These are phyloP conservation scores for Saturnispora sanitii DNA, from an alignment of 805 yeast genomes.

Conservation along the genomic window DNA sequence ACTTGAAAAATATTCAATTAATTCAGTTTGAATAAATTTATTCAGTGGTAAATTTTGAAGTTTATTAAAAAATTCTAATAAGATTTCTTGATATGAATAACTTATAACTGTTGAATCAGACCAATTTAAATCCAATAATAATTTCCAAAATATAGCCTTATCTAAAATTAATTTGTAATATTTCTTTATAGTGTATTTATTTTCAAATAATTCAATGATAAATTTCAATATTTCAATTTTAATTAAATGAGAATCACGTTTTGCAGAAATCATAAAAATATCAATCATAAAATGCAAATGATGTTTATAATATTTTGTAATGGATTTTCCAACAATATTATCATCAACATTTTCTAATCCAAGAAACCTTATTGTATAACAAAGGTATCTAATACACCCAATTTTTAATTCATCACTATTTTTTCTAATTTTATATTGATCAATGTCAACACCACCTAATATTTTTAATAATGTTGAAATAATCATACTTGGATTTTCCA, in stretches of 20 bases:
- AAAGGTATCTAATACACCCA: conserved; percentile 17
- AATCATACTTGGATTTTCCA: conserved; percentile 10
- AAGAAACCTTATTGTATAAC: conserved; percentile 11
- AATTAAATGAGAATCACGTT: conserved; percentile 5
- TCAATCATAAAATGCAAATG: conserved; percentile 14
- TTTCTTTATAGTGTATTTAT: conserved; percentile 8
- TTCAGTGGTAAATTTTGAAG: conserved; percentile 12
- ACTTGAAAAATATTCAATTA: conserved; percentile 15
- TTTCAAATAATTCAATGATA: conserved; percentile 11
- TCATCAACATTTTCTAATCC: conserved; percentile 7
- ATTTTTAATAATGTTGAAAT: conserved; percentile 16
- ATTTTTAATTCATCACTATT: conserved; percentile 11
- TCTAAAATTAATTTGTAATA: conserved; percentile 11
- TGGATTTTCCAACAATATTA: conserved; percentile 10
- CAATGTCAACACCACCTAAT: conserved; percentile 9
- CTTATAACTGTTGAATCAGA: background rate
- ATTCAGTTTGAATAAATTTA: conserved; percentile 8
- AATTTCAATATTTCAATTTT: conserved; percentile 14
- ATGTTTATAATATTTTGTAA: conserved; percentile 14
- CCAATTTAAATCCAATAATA: conserved; percentile 8
- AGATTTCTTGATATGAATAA: conserved; percentile 2
- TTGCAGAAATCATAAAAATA: conserved; percentile 11
- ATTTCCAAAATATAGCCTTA: conserved; percentile 12
- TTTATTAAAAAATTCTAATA: conserved; percentile 15
- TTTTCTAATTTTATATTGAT: conserved; percentile 2